Evolutionary conservation across 2,329 filamentous ascomycete genomes (phyloP).

Genomic region (Diaporthe aspalathi): DNA sequence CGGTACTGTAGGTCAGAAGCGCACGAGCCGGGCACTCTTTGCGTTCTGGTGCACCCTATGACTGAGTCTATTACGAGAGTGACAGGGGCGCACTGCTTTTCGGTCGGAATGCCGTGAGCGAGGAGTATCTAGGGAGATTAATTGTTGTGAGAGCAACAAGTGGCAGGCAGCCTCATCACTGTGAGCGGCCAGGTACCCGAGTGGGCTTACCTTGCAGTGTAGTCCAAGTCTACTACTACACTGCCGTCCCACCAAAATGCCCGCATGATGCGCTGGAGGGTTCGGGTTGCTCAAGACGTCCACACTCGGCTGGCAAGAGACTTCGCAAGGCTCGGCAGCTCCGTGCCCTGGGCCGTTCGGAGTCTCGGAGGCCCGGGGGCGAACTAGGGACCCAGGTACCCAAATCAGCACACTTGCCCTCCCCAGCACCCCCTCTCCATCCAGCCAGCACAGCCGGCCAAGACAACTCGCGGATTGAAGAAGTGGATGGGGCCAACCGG

Average conservation of each 20-base stretch:
- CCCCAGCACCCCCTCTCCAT: not conserved
- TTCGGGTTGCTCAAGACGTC: not conserved
- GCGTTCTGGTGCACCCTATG: not conserved
- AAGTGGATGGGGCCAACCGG: not conserved
- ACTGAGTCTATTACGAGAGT: not conserved
- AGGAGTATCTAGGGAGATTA: not conserved
- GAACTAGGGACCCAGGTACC: not conserved
- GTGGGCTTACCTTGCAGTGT: too few relatives aligned
- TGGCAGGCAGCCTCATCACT: not conserved
- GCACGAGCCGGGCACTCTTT: not conserved
- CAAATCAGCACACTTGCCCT: not conserved
- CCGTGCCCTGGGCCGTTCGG: slow-evolving; percentile 21
- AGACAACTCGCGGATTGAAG: not conserved
- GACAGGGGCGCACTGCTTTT: not conserved
- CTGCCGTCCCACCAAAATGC: too few relatives aligned
- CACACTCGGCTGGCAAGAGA: not conserved
- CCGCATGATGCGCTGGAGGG: not conserved
- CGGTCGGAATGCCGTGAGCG: not conserved
- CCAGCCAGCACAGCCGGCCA: slow-evolving; percentile 9
- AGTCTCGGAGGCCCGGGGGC: slow-evolving; percentile 9
- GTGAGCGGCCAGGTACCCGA: too few relatives aligned
- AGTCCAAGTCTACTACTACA: too few relatives aligned
- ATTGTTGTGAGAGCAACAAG: not conserved
- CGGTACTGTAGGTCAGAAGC: not conserved
- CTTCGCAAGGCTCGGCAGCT: slow-evolving; percentile 10